Evolutionary conservation across 2,329 filamentous ascomycete genomes (phyloP).

Genomic region (Cercospora zeina): DNA sequence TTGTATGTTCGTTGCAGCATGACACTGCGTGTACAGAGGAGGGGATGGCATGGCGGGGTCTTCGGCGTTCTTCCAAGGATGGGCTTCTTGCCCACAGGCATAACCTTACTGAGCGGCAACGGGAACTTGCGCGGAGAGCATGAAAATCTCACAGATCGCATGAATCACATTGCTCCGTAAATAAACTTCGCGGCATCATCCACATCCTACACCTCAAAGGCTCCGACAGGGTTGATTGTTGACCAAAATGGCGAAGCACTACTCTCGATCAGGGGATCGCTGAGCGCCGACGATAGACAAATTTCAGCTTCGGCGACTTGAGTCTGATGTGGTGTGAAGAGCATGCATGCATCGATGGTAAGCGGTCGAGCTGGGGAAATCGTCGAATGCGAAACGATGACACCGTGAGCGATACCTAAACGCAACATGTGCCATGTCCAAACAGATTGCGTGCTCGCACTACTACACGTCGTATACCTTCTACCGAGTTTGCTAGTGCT

Average conservation of each 20-base stretch:
- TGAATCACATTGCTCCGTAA: not conserved
- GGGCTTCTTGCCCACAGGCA: not conserved
- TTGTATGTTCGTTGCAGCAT: not conserved
- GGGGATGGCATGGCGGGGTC: not conserved
- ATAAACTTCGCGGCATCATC: not conserved
- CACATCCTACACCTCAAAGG: not conserved
- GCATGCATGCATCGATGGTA: not conserved
- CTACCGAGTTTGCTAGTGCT: not conserved
- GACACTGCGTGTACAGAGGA: not conserved
- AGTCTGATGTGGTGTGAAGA: not conserved
- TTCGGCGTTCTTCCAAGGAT: not conserved
- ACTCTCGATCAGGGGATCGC: not conserved
- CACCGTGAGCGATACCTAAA: not conserved
- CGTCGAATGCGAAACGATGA: not conserved
- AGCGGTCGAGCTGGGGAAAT: not conserved
- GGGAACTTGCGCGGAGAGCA: not conserved
- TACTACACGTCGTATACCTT: not conserved
- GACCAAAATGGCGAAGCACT: not conserved
- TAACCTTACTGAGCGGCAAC: not conserved
- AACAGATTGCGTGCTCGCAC: constrained; percentile 5
- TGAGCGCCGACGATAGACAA: not conserved
- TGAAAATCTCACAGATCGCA: not conserved
- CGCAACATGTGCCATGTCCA: not conserved
- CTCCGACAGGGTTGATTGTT: not conserved
- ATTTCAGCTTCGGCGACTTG: not conserved